Conservation (phyloP, 345 rosid genomes). For the Syzygium grande region DNA sequence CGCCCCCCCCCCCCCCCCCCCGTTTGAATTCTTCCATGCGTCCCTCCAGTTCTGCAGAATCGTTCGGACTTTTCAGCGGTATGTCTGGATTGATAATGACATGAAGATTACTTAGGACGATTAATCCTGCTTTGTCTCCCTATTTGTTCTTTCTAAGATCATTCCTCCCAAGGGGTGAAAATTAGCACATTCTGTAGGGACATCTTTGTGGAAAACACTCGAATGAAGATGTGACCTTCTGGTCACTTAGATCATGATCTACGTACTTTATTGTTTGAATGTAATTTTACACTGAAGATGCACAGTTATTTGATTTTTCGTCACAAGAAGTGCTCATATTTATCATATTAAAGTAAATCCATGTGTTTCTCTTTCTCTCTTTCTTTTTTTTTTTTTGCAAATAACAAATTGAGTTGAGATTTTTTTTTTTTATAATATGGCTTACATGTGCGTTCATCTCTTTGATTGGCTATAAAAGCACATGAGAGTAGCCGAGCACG, state of each 20-base stretch:
- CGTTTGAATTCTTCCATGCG: neutral
- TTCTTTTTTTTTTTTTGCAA: no score
- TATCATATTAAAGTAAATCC: no score
- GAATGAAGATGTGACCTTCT: neutral
- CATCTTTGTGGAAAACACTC: neutral
- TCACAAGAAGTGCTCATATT: no score
- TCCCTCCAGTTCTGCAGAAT: neutral
- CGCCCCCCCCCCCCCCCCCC: neutral
- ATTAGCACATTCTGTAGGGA: neutral
- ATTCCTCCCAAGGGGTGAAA: neutral
- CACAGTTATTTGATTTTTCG: no score
- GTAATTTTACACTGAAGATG: no score
- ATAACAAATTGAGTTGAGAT: no score
- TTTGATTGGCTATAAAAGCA: no score
- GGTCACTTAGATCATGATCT: neutral
- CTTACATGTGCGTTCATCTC: no score
- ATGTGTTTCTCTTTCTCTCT: no score
- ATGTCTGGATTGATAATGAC: neutral
- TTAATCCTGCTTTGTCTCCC: neutral
- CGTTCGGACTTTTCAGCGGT: neutral
- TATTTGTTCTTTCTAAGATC: neutral
- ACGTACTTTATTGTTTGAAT: neutral
- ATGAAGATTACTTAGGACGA: neutral
- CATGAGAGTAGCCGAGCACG: no score
- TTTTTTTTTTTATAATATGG: no score